Conservation (phyloP, 1,284 basidiomycete genomes). For the Malassezia slooffiae region DNA sequence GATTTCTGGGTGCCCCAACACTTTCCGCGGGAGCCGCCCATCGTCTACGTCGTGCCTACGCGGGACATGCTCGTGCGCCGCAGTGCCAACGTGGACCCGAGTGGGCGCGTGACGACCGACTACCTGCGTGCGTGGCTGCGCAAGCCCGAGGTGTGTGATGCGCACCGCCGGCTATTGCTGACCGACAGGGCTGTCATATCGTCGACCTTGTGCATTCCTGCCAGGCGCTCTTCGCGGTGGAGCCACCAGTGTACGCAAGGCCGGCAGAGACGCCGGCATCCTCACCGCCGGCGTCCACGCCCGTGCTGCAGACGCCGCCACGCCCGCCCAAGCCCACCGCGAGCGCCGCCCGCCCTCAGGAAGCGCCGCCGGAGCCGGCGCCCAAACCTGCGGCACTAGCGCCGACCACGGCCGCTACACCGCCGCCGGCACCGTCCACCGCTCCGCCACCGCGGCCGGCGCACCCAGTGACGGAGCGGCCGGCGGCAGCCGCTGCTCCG, state of each 20-base stretch:
- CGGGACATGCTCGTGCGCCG: slow-evolving; percentile 76
- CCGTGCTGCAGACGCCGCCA: slow-evolving; percentile 17
- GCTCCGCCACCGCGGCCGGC: neutral
- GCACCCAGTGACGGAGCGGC: neutral
- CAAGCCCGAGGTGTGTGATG: slow-evolving; percentile 73
- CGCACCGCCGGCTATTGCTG: neutral
- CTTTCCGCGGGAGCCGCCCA: slow-evolving; percentile 57
- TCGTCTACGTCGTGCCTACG: slow-evolving; percentile 91
- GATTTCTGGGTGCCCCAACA: slow-evolving; percentile 59
- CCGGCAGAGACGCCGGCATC: too few species aligned
- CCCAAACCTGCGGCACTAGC: too few species aligned
- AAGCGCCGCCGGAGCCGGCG: neutral
- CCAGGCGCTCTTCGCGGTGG: slow-evolving; percentile 67
- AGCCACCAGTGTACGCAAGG: slow-evolving; percentile 84
- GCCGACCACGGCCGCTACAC: slow-evolving; percentile 17
- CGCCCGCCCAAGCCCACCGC: slow-evolving; percentile 12
- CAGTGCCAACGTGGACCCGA: slow-evolving; percentile 65
- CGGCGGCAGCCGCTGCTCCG: neutral
- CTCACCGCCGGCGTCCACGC: slow-evolving; percentile 24
- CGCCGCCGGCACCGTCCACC: neutral
- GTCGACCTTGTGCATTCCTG: slow-evolving; percentile 59
- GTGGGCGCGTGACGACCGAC: slow-evolving; percentile 60
- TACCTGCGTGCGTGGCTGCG: slow-evolving; percentile 67
- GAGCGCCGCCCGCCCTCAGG: neutral
- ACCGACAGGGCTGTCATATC: slow-evolving; percentile 40